Evolutionary conservation across 805 yeast species (phyloP).

Genomic region (Candida succiphila): DNA sequence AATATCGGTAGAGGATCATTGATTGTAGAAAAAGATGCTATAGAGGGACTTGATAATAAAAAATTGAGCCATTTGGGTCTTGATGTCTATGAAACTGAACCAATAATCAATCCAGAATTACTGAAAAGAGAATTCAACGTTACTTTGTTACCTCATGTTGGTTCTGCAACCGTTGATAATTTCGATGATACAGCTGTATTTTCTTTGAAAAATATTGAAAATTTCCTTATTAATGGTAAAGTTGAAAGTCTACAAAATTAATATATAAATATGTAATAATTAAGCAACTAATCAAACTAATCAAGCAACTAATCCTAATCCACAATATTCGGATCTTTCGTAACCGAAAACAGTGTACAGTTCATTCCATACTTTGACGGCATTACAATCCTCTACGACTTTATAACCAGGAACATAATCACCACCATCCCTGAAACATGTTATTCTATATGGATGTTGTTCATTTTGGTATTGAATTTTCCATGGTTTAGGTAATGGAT

Average conservation of each 20-base stretch:
- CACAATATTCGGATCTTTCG: constrained; percentile 6
- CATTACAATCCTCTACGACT: constrained; percentile 20
- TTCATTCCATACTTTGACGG: constrained; percentile 23
- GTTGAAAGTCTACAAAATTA: constrained; percentile 12
- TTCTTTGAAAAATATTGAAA: constrained; percentile 47
- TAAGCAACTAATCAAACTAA: neutral
- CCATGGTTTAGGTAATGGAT: constrained; percentile 66
- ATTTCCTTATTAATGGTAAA: constrained; percentile 27
- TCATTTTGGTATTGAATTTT: constrained; percentile 14
- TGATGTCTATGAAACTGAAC: constrained; percentile 66
- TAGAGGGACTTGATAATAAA: constrained; percentile 50
- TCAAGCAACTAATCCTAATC: constrained; percentile 3
- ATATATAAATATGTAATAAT: neutral
- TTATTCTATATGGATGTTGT: constrained; percentile 5
- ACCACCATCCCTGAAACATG: constrained; percentile 5
- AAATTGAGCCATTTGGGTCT: constrained; percentile 57
- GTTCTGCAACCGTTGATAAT: constrained; percentile 54
- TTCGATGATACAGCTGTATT: constrained; percentile 38
- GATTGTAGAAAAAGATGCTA: constrained; percentile 56
- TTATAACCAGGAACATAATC: constrained; percentile 13
- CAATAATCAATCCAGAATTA: constrained; percentile 38
- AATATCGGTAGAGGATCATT: constrained; percentile 72
- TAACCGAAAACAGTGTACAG: constrained; percentile 15
- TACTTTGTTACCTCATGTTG: constrained; percentile 60
- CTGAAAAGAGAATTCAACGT: constrained; percentile 47